Evolutionary conservation across 2,329 filamentous ascomycete species (phyloP), one percentile per base, ranked within the genome.

Genomic region (Myotisia sp.): DNA sequence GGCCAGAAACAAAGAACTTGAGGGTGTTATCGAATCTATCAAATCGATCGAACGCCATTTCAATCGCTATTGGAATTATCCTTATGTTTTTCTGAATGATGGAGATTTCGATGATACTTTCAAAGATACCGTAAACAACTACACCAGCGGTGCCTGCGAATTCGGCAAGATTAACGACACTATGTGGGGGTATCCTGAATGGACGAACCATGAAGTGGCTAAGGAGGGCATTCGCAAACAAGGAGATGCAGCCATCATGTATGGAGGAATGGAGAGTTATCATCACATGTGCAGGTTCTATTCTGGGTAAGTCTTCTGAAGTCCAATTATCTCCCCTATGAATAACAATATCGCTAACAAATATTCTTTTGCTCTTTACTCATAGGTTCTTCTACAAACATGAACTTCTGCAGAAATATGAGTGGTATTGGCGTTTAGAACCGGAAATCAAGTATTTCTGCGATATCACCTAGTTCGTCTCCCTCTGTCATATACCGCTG

Each of bases 361-460:
- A n/a, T n/a, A n/a, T n/a, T n/a, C n/a, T n/a, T n/a, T n/a, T n/a
- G n/a, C n/a, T n/a, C n/a, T n/a, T n/a, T 13, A 12, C 12, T 17
- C n/a, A 24, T 38, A 77, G 84, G 27, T 90, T 92, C 62, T 98
- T 98, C 63, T 98, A 90, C 68, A 93, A 94, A 58, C 90, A 98
- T 55, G 80, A 86, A 44, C 72, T 95, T 21, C 71, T 98, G 29
- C 73, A 81, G 53, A 95, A 95, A 60, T 98, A 95, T 62, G 85
- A 95, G 54, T 98, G 90, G 90, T 98, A 98, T 67, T 98, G 90
- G 90, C 84, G 90, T 43, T 67, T 98, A 48, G 90, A 98, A 68
- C 90, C 90, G 44, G 90, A 98, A 62, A 95, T 98, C 72, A 94
- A 87, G 64, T 98, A 95, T 65, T 98, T 98, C 65, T 98, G 90